Percentiles rank a stretch among this genome's conserved stretches.
Conservation (phyloP, 441 rosid genomes). For the Sinapis alba region DNA sequence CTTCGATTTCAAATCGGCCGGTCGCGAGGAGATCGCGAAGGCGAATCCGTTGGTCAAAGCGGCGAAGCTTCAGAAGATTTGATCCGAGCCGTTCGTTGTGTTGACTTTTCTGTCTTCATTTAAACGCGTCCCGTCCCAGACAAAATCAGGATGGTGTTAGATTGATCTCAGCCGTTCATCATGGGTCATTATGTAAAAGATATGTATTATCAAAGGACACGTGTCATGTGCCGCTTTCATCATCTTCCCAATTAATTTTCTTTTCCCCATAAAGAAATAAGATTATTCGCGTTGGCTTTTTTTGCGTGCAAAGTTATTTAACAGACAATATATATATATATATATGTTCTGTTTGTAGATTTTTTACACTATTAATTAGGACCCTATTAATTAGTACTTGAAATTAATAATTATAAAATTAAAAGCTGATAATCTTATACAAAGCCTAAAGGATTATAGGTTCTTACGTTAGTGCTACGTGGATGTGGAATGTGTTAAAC, state of each 20-base stretch:
- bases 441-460: too few species aligned
- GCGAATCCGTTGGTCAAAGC: constrained; percentile 69
- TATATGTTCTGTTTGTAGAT: not conserved
- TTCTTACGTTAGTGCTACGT: too few species aligned
- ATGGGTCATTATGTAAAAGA: constrained; percentile 28
- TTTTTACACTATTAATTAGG: not conserved
- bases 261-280: constrained; percentile 27
- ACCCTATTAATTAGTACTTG: not conserved
- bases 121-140: constrained; percentile 20
- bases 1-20: constrained; percentile 64
- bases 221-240: constrained; percentile 28
- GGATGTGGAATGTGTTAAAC: too few species aligned
- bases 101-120: constrained; percentile 27
- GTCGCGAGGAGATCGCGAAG: constrained; percentile 63
- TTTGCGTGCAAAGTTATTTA: constrained; percentile 21
- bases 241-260: constrained; percentile 15
- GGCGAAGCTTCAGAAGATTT: constrained; percentile 63
- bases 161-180: constrained; percentile 38
- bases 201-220: constrained; percentile 34
- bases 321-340: not conserved
- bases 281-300: constrained; percentile 30
- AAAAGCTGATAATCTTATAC: not conserved
- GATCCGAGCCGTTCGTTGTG: constrained; percentile 34
- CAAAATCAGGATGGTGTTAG: not conserved
- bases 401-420: not conserved